A percentile compares a stretch with the other conserved stretches of the same genome.
Conservation (phyloP, 2,329 filamentous ascomycete species). For the Fusarium beomiforme region DNA sequence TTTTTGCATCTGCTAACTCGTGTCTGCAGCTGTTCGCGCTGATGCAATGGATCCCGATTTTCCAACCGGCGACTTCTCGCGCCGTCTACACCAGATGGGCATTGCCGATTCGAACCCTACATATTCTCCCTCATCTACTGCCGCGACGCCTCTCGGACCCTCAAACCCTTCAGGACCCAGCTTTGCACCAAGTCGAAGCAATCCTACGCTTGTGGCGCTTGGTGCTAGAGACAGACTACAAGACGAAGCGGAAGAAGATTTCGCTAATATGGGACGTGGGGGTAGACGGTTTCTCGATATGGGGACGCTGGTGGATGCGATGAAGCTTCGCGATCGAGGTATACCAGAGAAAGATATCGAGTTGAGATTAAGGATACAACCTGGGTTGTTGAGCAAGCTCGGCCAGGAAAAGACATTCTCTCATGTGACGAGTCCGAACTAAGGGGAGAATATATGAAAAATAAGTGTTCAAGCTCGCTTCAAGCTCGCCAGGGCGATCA, state of each 20-base stretch:
- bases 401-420: slow-evolving; percentile 54
- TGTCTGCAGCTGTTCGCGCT: slow-evolving; percentile 50
- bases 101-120: slow-evolving; percentile 64
- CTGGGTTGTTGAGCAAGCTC: slow-evolving; percentile 57
- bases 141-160: slow-evolving; percentile 34
- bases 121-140: slow-evolving; percentile 62
- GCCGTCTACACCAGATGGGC: slow-evolving; percentile 64
- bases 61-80: slow-evolving; percentile 57
- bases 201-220: slow-evolving; percentile 60
- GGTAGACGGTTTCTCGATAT: slow-evolving; percentile 60
- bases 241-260: slow-evolving; percentile 55
- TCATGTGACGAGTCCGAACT: slow-evolving; percentile 46
- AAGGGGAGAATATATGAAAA: background rate
- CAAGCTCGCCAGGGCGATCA: slow-evolving; percentile 2
- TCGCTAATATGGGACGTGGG: slow-evolving; percentile 51
- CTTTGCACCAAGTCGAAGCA: slow-evolving; percentile 49
- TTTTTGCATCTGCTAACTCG: slow-evolving; percentile 12
- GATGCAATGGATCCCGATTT: slow-evolving; percentile 56
- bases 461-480: background rate
- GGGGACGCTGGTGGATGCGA: slow-evolving; percentile 57
- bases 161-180: slow-evolving; percentile 38
- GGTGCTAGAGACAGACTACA: slow-evolving; percentile 59
- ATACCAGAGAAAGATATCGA: slow-evolving; percentile 56
- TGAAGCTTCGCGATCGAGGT: slow-evolving; percentile 57
- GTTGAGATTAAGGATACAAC: slow-evolving; percentile 55